phyloP scores from a whole-genome alignment of 768 basidiomycete genomes.

The Agrocybe pediades region DNA sequence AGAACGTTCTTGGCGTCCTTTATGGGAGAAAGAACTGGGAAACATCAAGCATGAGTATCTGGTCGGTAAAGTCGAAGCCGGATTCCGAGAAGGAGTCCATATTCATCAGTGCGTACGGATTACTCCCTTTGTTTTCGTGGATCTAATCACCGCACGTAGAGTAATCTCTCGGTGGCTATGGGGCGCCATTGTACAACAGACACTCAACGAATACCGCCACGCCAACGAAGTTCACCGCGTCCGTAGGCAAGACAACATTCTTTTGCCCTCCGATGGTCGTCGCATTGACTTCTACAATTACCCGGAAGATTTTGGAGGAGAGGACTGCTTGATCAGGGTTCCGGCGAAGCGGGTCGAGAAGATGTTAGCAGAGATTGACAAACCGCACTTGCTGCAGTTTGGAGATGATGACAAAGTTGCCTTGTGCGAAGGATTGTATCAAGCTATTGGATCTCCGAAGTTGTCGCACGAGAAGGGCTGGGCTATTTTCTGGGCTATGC shows the following conservation, averaged over 20 bases:
- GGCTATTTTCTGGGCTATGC: no score
- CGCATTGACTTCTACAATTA: conserved; percentile 22
- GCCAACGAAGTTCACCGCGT: conserved; percentile 21
- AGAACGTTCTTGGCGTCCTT: conserved; percentile 27
- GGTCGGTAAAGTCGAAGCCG: conserved; percentile 17
- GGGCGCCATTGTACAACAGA: conserved; percentile 21
- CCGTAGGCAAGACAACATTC: conserved; percentile 18
- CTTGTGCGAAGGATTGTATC: conserved; percentile 14
- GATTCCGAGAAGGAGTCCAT: conserved; percentile 18
- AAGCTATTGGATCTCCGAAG: conserved; percentile 18
- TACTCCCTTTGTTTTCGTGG: background rate
- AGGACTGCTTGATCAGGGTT: conserved; percentile 20
- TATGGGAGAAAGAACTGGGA: conserved; percentile 26
- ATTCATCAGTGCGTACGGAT: conserved; percentile 21
- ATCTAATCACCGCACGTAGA: conserved; percentile 9
- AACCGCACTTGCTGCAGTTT: conserved; percentile 21
- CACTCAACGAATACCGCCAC: conserved; percentile 14
- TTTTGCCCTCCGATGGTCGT: conserved; percentile 23
- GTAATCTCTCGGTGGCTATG: conserved; percentile 24
- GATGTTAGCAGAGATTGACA: conserved; percentile 16
- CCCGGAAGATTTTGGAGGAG: conserved; percentile 18
- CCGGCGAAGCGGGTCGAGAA: conserved; percentile 16
- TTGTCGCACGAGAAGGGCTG: no score
- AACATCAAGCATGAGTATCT: conserved; percentile 24
- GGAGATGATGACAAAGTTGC: conserved; percentile 15